phyloP scores from a whole-genome alignment of 176 grass and related monocot genomes.

The Oryza australiensis region DNA sequence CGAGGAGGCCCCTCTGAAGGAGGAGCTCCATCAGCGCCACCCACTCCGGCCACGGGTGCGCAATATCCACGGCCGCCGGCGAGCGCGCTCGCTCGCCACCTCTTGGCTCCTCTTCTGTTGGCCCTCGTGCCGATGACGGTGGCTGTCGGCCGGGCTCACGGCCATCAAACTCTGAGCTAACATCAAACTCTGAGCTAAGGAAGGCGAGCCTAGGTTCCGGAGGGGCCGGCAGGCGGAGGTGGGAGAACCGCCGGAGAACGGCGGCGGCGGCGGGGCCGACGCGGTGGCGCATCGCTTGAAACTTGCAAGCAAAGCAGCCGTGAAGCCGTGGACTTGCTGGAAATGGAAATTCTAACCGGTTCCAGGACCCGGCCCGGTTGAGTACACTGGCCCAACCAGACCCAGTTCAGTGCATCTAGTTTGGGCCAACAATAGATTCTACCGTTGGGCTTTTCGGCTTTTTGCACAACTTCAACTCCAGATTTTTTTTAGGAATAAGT shows the following conservation, averaged over 20 bases:
- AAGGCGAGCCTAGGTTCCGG: slow-evolving; percentile 40
- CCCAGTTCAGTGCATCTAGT: not conserved
- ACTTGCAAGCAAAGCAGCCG: not conserved
- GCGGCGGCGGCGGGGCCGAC: not conserved
- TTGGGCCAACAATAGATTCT: not conserved
- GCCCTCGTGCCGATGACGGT: not conserved
- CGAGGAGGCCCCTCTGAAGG: slow-evolving; percentile 52
- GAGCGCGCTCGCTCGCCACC: not conserved
- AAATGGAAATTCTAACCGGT: not conserved
- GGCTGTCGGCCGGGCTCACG: slow-evolving; percentile 1
- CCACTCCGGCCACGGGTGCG: slow-evolving; percentile 77
- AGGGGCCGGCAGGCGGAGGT: not conserved
- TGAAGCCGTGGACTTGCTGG: not conserved
- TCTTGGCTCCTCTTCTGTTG: slow-evolving; percentile 17
- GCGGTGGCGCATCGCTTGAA: not conserved
- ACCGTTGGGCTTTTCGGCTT: too few relatives aligned
- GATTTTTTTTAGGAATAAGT: too few relatives aligned
- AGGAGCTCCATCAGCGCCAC: slow-evolving; percentile 68
- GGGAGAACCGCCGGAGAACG: slow-evolving; percentile 27
- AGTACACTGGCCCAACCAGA: not conserved
- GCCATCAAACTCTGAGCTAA: slow-evolving; percentile 55
- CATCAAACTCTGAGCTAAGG: slow-evolving; percentile 56
- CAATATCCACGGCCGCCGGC: slow-evolving; percentile 51
- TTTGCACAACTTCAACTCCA: too few relatives aligned
- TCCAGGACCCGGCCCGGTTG: not conserved